Percentiles rank a stretch among this genome's conserved stretches.
Conservation (phyloP, 495 filamentous ascomycete species). For the Hypoxylon lienhwacheense region DNA sequence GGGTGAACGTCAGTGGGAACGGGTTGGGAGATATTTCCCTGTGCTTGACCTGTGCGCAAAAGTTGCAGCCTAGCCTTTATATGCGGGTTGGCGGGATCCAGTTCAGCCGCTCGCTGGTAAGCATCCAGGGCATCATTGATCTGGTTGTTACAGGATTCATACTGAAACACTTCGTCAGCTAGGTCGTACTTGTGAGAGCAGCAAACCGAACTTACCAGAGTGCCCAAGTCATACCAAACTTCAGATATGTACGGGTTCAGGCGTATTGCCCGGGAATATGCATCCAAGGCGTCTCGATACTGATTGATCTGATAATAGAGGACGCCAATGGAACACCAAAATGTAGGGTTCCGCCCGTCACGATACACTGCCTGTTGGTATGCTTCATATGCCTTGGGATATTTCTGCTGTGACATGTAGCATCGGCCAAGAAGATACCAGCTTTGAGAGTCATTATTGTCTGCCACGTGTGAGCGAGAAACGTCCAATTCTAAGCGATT, state of each 20-base stretch:
- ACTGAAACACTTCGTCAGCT: conserved; percentile 57
- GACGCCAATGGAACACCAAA: conserved; percentile 99
- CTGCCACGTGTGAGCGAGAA: conserved; percentile 56
- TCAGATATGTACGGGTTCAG: conserved; percentile 99
- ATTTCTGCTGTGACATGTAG: conserved; percentile 99
- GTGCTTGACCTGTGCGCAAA: conserved; percentile 75
- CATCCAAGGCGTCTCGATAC: conserved; percentile 97
- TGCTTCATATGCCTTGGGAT: conserved; percentile 97
- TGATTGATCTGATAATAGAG: conserved; percentile 99
- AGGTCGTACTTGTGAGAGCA: conserved; percentile 4
- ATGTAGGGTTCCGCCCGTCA: conserved; percentile 96
- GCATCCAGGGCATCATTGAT: conserved; percentile 95
- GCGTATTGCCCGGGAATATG: conserved; percentile 96
- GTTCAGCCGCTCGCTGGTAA: conserved; percentile 89
- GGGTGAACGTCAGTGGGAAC: conserved; percentile 62
- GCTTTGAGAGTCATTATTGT: conserved; percentile 93
- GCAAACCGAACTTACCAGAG: conserved; percentile 67
- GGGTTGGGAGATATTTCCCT: conserved; percentile 50
- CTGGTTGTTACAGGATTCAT: conserved; percentile 99
- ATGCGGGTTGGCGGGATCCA: conserved; percentile 90
- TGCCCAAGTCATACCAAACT: conserved; percentile 99
- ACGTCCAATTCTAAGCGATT: conserved; percentile 14
- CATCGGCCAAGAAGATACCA: conserved; percentile 98
- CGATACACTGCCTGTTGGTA: conserved; percentile 99
- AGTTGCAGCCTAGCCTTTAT: conserved; percentile 94